Base-by-base conservation (phyloP, 371 early-diverging fungal species). In the Batkoa obscura region DNA sequence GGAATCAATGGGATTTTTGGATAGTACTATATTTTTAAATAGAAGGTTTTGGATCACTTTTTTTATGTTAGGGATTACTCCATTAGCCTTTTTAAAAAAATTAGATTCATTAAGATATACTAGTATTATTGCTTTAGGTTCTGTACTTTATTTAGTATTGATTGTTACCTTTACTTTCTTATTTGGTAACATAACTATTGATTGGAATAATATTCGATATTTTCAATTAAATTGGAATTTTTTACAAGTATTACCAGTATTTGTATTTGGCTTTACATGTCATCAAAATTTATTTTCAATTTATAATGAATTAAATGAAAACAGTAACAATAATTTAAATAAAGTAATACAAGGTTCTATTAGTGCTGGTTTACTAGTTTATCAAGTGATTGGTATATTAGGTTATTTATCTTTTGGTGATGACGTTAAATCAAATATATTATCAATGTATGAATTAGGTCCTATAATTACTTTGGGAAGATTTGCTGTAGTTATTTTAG, bases 231-330 rank as follows among this genome's bases (percentile, higher is more conserved):
- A 75, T 2, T 65, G 69, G 9, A 66, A 72, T 10, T 88, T 95
- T 64, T 80, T 97, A 54, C 75, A 75, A 17, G 79, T 79, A 2
- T 65, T 98, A 31, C 98, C 99, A 1, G 88, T 98, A 43, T 98
- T 99, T 75, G 90, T 99, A 30, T 99, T 99, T 77, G 89, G 93
- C n/a, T 99, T 98, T 60, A 79, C 81, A 15, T 79, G 98, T 62
- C 98, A 94, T 64, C 93, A 93, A 66, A 96, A 96, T 70, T 84
- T 94, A 32, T 91, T 95, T 59, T 68, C 90, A 8, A 84, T 94
- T 1, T 84, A 91, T 66, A 97, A 95, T 66, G 96, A 97, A 67
- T 65, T 92, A 45, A 68, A 66, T 32, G 84, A 91, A 63, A 93
- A 95, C 66, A 70, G 80, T 30, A 72, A 78, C 51, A 58, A 60